These are phyloP conservation scores for Psilocybe tampanensis DNA, from an alignment of 768 basidiomycete species.

Conservation along the genomic window DNA sequence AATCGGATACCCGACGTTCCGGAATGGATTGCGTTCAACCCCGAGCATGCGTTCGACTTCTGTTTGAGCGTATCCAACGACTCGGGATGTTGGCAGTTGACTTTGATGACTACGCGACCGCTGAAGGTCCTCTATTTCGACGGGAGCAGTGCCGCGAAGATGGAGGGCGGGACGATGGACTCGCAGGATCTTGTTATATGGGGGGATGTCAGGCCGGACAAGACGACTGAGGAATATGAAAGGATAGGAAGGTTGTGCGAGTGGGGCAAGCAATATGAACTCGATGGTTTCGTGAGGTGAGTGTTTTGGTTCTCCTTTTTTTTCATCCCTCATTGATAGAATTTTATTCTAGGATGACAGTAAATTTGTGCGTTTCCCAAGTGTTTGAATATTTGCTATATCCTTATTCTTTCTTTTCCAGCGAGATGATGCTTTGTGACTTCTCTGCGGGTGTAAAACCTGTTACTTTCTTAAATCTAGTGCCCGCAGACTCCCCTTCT, in stretches of 20 bases:
- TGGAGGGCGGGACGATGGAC: slow-evolving; percentile 43
- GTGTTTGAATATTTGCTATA: neutral
- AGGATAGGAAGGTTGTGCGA: slow-evolving; percentile 42
- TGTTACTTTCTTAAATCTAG: slow-evolving; percentile 40
- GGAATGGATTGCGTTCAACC: slow-evolving; percentile 42
- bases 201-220: slow-evolving; percentile 31
- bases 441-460: slow-evolving; percentile 42
- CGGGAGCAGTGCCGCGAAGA: slow-evolving; percentile 49
- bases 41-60: slow-evolving; percentile 42
- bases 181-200: slow-evolving; percentile 51
- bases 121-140: slow-evolving; percentile 55
- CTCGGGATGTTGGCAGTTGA: slow-evolving; percentile 41
- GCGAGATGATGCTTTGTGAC: slow-evolving; percentile 54
- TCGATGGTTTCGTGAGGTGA: slow-evolving; percentile 53
- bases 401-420: slow-evolving; percentile 12
- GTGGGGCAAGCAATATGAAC: slow-evolving; percentile 40
- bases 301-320: slow-evolving; percentile 1
- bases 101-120: slow-evolving; percentile 36
- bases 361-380: slow-evolving; percentile 42
- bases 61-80: slow-evolving; percentile 23
- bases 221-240: slow-evolving; percentile 29
- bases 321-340: neutral
- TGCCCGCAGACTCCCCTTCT: neutral
- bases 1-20: slow-evolving; percentile 28
- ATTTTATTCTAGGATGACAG: slow-evolving; percentile 40